Evolutionary conservation across 805 yeast genomes (phyloP), one percentile per base, ranked within the genome.

Genomic region (Saturnispora halmiae): DNA sequence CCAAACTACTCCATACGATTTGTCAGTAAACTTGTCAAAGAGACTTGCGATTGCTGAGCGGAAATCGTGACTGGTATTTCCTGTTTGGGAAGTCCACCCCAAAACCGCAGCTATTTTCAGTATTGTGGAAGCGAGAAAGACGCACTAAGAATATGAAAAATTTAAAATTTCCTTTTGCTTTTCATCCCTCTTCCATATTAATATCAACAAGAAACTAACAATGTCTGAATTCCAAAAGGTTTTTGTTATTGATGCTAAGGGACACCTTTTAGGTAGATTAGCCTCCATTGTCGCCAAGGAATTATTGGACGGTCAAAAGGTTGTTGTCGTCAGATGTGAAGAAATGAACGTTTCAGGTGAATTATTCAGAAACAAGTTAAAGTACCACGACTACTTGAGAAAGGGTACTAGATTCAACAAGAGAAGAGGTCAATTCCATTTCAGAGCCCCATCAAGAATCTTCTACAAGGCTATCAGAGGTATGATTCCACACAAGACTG

Each of bases 391-490:
- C 70, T 92, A 88, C 87, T 82, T 92, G 73, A 88, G 98, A 82
- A 92, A 92, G 82, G 84, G 94, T 63, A 88, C 98, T 67, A 83
- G 95, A 76, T 92, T 71, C 88, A 92, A 92, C 95, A 87, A 87
- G 77, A 82, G 78, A 65, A 82, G 87, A 71, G 99, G 98, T 77
- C 97, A 97, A 66, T 92, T 90, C 96, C 99, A 92, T 72, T 92
- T 92, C 95, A 92, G 97, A 76, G 99, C 99, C 53, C 99, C 99
- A 72, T 88, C 97, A 53, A 87, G 97, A 77, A 90, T 92, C 74
- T 87, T 92, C 75, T 88, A 88, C 94, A 92, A 92, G 83, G 96
- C 99, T 65, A 73, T 92, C 69, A 84, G 95, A 70, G 99, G 99
- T 76, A 92, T 92, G 99, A 75, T 92, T 64, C 76, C 96, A 69